A percentile compares a stretch with the other conserved stretches of the same genome.
Conservation (phyloP, 495 filamentous ascomycete species). For the Neurospora sp. region DNA sequence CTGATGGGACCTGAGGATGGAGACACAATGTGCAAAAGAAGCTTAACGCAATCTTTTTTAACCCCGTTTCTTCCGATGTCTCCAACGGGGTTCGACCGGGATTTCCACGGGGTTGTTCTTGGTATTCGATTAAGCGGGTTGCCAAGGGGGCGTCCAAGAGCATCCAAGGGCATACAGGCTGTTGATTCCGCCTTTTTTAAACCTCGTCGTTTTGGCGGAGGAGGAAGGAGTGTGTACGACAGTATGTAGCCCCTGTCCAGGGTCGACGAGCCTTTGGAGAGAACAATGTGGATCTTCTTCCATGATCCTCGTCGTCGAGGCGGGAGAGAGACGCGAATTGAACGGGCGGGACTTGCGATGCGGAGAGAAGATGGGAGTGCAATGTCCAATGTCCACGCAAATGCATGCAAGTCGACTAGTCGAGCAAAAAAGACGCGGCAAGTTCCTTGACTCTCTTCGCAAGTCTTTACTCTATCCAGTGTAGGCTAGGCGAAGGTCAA, state of each 20-base stretch:
- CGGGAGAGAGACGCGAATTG: slow-evolving; percentile 18
- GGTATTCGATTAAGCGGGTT: background rate
- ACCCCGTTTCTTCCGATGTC: background rate
- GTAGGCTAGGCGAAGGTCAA: background rate
- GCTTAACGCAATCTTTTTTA: slow-evolving; percentile 6
- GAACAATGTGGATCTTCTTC: slow-evolving; percentile 18
- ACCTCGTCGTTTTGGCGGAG: background rate
- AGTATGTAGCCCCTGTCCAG: slow-evolving; percentile 8
- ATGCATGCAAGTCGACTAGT: background rate
- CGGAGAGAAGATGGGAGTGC: slow-evolving; percentile 1
- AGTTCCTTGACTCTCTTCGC: background rate
- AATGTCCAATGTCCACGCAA: background rate
- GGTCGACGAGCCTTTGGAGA: slow-evolving; percentile 9
- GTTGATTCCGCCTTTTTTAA: slow-evolving; percentile 8
- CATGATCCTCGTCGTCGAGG: slow-evolving; percentile 13
- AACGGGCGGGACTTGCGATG: slow-evolving; percentile 6
- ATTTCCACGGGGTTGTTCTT: background rate
- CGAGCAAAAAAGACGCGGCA: background rate
- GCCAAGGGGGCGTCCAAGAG: background rate
- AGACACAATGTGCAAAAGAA: slow-evolving; percentile 1
- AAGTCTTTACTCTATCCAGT: background rate
- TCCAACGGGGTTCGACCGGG: background rate
- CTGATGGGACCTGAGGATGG: background rate
- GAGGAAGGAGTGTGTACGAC: background rate
- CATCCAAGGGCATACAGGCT: slow-evolving; percentile 13